These are phyloP conservation scores for Diaporthe citrichinensis DNA, from an alignment of 2,329 filamentous ascomycete genomes.

Conservation along the genomic window DNA sequence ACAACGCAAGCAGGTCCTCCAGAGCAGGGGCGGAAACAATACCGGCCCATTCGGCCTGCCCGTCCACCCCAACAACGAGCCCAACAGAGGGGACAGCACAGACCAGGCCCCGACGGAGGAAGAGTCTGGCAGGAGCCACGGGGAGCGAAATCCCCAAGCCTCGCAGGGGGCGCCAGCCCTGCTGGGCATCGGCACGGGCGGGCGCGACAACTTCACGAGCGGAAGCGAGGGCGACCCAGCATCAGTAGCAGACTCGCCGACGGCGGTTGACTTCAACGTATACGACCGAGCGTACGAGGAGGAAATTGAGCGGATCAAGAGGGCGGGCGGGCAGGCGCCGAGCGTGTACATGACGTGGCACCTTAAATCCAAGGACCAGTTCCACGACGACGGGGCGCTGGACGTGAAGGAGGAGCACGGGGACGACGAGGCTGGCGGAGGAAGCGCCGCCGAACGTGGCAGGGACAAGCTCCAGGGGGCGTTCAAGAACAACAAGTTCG, in stretches of 20 bases:
- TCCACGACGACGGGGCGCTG: conserved; percentile 55
- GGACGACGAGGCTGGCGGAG: conserved; percentile 15
- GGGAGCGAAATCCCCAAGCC: conserved; percentile 43
- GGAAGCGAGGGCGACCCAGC: conserved; percentile 56
- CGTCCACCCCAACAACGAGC: neutral
- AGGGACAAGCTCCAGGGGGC: conserved; percentile 43
- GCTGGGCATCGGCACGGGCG: conserved; percentile 82
- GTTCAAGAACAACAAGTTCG: conserved; percentile 46
- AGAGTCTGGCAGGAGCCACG: conserved; percentile 10
- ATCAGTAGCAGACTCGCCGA: conserved; percentile 86
- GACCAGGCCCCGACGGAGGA: neutral
- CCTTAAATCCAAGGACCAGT: conserved; percentile 59
- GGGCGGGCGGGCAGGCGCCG: conserved; percentile 51
- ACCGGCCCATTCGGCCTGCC: neutral
- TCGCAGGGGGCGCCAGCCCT: conserved; percentile 47
- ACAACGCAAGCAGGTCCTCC: conserved; percentile 60
- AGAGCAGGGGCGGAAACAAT: conserved; percentile 20
- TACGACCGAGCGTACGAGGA: conserved; percentile 90
- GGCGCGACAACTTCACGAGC: conserved; percentile 60
- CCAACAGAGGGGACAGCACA: neutral
- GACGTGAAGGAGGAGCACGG: conserved; percentile 34
- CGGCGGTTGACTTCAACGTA: conserved; percentile 86
- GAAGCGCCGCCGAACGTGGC: conserved; percentile 34
- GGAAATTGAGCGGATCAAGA: conserved; percentile 80
- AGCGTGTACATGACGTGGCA: conserved; percentile 65